Percentiles rank a stretch among this genome's conserved stretches.
Evolutionary conservation across 2,329 filamentous ascomycete genomes (phyloP).

Genomic region (Incumbomyces lentus): DNA sequence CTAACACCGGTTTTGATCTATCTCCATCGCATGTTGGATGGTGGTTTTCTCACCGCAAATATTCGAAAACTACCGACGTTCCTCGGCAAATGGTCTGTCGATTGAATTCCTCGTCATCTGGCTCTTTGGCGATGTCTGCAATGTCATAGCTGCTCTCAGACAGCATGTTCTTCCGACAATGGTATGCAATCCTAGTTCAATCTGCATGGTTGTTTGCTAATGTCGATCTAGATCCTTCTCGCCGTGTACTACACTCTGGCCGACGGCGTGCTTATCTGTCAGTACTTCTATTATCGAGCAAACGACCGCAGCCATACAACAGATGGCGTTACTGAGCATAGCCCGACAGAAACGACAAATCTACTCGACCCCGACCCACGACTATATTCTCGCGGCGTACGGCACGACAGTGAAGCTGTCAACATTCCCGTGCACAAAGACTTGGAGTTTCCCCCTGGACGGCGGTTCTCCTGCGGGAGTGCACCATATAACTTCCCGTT

Average conservation of each 20-base stretch:
- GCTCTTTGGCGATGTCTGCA: conserved; percentile 91
- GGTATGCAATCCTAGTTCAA: conserved; percentile 24
- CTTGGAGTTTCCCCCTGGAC: too few species aligned
- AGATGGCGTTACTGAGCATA: conserved; percentile 14
- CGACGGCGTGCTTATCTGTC: conserved; percentile 74
- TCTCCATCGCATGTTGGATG: conserved; percentile 96
- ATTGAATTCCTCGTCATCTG: conserved; percentile 88
- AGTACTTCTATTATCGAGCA: conserved; percentile 89
- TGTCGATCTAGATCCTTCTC: conserved; percentile 52
- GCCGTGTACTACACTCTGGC: conserved; percentile 88
- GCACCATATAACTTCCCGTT: too few species aligned
- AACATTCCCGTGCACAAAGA: too few species aligned
- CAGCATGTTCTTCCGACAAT: conserved; percentile 91
- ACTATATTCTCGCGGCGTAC: conserved; percentile 55
- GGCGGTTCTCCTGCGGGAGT: too few species aligned
- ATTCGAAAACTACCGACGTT: conserved; percentile 80
- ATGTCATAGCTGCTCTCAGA: conserved; percentile 82
- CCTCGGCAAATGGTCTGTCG: conserved; percentile 77
- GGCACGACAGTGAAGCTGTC: too few species aligned
- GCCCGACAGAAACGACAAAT: conserved; percentile 14
- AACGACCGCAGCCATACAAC: conserved; percentile 5
- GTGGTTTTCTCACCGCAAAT: conserved; percentile 97
- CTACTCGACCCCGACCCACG: conserved; percentile 23
- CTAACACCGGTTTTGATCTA: conserved; percentile 45
- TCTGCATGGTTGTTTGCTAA: too few species aligned